These are phyloP conservation scores for Pachyrhizus erosus DNA, from an alignment of 306 rosid genomes.

Conservation along the genomic window DNA sequence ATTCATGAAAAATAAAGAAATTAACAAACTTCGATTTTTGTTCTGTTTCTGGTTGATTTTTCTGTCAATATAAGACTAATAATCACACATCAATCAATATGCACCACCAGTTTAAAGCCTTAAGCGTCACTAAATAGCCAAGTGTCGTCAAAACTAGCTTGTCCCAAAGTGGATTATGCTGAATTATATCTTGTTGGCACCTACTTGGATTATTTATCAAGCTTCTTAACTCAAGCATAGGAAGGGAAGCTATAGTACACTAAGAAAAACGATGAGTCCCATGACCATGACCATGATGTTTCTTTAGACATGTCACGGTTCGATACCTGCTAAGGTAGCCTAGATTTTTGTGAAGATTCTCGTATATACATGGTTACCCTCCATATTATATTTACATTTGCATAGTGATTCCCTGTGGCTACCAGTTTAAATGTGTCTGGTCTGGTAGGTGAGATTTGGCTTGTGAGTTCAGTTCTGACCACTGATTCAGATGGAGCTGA, in stretches of 20 bases:
- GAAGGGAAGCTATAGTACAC: constrained; percentile 19
- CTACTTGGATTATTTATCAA: constrained; percentile 6
- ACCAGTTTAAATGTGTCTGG: constrained; percentile 29
- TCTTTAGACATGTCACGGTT: constrained; percentile 30
- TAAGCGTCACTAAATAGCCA: neutral
- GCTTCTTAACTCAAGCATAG: constrained; percentile 24
- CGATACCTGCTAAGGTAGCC: constrained; percentile 44
- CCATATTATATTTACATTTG: neutral
- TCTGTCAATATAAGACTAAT: neutral
- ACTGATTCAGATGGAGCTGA: constrained; percentile 61
- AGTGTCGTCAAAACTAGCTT: constrained; percentile 6
- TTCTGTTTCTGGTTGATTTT: constrained; percentile 26
- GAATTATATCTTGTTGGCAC: constrained; percentile 23
- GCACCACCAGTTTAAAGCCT: constrained; percentile 49
- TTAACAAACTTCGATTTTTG: neutral
- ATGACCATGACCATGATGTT: constrained; percentile 27
- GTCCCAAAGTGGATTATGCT: constrained; percentile 42
- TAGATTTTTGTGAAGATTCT: constrained; percentile 40
- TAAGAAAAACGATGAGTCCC: constrained; percentile 56
- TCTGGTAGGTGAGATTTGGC: constrained; percentile 38
- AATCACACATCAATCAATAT: constrained; percentile 35
- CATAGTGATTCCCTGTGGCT: constrained; percentile 38
- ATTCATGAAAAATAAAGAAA: neutral
- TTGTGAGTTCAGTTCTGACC: constrained; percentile 28
- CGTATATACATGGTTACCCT: neutral